Conservation (phyloP, 495 filamentous ascomycete genomes). For the Tuber borchii region DNA sequence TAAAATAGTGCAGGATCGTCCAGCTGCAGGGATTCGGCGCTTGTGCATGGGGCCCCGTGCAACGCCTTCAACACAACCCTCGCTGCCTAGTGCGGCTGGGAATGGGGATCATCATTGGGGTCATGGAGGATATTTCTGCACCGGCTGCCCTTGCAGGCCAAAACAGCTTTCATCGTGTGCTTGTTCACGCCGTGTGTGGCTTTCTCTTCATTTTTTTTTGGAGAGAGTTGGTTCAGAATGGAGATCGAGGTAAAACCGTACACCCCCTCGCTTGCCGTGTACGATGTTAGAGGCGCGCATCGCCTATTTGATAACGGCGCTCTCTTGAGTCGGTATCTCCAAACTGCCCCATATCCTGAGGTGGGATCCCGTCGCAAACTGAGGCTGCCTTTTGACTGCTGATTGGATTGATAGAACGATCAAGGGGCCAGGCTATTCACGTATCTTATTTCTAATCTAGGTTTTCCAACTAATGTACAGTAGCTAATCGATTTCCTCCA, state of each 20-base stretch:
- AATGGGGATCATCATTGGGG: background rate
- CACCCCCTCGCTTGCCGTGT: background rate
- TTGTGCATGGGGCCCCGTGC: background rate
- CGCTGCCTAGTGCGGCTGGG: background rate
- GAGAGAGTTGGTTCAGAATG: background rate
- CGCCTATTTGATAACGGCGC: background rate
- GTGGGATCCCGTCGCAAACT: background rate
- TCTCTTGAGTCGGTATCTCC: background rate
- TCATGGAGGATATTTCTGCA: background rate
- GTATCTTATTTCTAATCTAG: background rate
- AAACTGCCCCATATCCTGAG: background rate
- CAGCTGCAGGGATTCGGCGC: background rate
- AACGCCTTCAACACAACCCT: background rate
- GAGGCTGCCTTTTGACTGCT: background rate
- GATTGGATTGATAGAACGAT: background rate
- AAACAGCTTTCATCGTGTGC: background rate
- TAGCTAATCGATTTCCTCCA: background rate
- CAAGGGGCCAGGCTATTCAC: conserved; percentile 1
- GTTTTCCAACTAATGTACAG: background rate
- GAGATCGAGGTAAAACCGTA: background rate
- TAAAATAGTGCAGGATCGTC: background rate
- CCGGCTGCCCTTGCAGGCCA: background rate
- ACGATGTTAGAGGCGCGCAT: background rate
- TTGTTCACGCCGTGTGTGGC: background rate
- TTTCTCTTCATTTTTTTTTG: background rate